phyloP scores from a whole-genome alignment of 257 asterid genomes.

The Solanum microdontum region DNA sequence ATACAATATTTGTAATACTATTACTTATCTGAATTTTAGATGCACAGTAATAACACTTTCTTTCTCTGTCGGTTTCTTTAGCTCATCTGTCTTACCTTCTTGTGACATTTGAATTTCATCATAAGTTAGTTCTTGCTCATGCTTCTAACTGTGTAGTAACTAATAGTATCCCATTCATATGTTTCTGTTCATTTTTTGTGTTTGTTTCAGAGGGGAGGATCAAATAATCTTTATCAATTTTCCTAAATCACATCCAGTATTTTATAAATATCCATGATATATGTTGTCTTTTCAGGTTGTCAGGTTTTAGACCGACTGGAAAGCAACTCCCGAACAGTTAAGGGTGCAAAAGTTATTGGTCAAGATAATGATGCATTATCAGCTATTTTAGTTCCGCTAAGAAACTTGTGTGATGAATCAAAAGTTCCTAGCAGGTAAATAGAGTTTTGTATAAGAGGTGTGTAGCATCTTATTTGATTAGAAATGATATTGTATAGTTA shows the following conservation, averaged over 20 bases:
- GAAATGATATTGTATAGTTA: background rate
- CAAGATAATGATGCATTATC: constrained; percentile 82
- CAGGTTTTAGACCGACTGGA: constrained; percentile 76
- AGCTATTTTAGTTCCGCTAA: constrained; percentile 63
- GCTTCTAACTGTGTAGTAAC: background rate
- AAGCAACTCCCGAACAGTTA: constrained; percentile 71
- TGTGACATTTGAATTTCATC: background rate
- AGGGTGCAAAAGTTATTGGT: constrained; percentile 80
- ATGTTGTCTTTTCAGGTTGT: constrained; percentile 48
- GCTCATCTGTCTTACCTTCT: background rate
- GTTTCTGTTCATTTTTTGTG: background rate
- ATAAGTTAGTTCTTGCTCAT: background rate
- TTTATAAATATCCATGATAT: background rate
- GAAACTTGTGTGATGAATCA: constrained; percentile 39
- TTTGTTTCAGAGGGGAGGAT: background rate
- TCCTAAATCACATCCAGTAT: background rate
- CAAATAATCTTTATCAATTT: background rate
- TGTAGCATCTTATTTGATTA: background rate
- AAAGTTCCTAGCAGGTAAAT: constrained; percentile 49
- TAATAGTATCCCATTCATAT: background rate
- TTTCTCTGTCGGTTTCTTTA: background rate
- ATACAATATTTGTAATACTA: background rate
- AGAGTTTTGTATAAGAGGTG: background rate
- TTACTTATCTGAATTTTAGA: background rate
- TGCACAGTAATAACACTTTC: background rate